Evolutionary conservation across 2,329 filamentous ascomycete genomes (phyloP), one percentile per base, ranked within the genome.

Genomic region (Sporothrix luriei): DNA sequence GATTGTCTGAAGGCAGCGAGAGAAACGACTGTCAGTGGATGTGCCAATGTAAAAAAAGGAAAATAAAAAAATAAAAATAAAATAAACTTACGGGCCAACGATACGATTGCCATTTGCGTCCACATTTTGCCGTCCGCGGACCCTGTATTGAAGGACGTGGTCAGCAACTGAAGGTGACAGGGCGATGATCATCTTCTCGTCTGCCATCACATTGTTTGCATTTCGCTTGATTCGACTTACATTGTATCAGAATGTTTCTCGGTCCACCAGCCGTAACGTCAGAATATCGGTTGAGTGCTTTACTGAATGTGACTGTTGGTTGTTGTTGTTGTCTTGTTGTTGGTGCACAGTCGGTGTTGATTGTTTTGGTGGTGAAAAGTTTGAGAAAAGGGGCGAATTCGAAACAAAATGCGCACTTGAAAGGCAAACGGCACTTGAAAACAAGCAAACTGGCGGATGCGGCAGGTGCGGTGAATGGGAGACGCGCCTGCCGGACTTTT

Each of bases 1-100:
- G 84, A 86, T 76, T 84, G 83, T 3, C 77, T 79, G 62, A 0
- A 61, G 10, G 24, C 14, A 16, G 16, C 13, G 40, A n/a, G 65
- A 55, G n/a, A 33, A 43, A 16, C 40, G 11, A 43, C 13, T 9
- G 13, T 43, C 10, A 43, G 40, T 16, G 14, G 40, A 13, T 38
- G 49, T 19, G 26, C 16, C 52, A 13, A n/a, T n/a, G 48, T 21
- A 10, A n/a, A 52, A 4, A n/a, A 9, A 6, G 1, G 7, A 6
- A 6, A 33, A 33, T 29, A 29, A 29, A 29, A 29, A 3, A 29
- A 29, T 29, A 29, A 29, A 29, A 3, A 29, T 5, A 29, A 29
- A 33, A 14, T 9, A 4, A 14, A 77, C 77, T 72, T 62, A 78
- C 77, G 78, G 78, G 55, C 78, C 78, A 59, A 74, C 71, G 40